A percentile compares a stretch with the other conserved stretches of the same genome.
Conservation (phyloP, 441 rosid genomes). For the Monsonia emarginata region DNA sequence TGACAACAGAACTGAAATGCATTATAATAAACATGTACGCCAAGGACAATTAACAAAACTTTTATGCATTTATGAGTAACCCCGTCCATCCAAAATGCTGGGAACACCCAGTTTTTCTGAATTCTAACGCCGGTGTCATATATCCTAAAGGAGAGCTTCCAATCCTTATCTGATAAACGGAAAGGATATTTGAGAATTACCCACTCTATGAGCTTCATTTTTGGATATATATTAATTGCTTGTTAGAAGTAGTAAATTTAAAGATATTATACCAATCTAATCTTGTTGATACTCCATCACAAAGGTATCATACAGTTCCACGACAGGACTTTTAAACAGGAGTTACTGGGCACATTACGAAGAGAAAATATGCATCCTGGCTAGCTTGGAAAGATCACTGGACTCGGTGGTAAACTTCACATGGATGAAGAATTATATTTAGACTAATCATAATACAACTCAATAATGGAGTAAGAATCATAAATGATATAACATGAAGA, state of each 20-base stretch:
- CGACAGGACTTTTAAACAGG: background rate
- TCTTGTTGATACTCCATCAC: background rate
- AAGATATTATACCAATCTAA: background rate
- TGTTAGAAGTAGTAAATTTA: background rate
- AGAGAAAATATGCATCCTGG: background rate
- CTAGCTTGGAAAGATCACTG: background rate
- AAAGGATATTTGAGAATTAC: background rate
- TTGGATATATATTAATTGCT: background rate
- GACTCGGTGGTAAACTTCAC: background rate
- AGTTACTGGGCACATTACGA: background rate
- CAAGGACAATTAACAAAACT: background rate
- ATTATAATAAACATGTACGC: background rate
- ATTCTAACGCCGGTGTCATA: background rate
- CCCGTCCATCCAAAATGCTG: background rate
- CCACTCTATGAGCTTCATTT: background rate
- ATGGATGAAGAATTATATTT: background rate
- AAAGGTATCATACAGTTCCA: background rate
- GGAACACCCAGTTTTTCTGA: background rate
- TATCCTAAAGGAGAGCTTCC: background rate
- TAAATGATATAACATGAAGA: background rate
- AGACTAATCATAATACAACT: background rate
- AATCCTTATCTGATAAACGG: background rate
- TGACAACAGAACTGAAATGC: background rate
- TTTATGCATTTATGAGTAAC: background rate
- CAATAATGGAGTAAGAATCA: background rate